Evolutionary conservation across 2,329 filamentous ascomycete species (phyloP).

Genomic region (Paecilomyces niveus): DNA sequence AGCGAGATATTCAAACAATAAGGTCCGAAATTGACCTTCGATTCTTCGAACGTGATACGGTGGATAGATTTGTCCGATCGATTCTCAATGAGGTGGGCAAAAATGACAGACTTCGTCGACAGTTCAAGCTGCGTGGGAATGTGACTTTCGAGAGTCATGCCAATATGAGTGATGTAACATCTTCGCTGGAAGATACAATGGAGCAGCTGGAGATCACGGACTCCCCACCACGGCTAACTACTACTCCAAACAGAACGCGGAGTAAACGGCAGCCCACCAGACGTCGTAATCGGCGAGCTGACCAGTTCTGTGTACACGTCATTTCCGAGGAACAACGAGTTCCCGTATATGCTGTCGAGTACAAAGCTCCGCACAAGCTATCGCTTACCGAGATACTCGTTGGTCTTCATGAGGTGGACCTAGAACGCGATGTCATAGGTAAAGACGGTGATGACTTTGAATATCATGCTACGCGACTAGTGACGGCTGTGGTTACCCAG

Average conservation of each 20-base stretch:
- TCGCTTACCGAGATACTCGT: slow-evolving; percentile 15
- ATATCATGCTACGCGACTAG: slow-evolving; percentile 16
- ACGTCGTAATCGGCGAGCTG: slow-evolving; percentile 4
- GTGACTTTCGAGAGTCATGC: slow-evolving; percentile 11
- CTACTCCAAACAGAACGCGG: no score
- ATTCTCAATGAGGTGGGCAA: slow-evolving; percentile 11
- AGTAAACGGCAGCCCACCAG: no score
- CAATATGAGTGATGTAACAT: slow-evolving; percentile 4
- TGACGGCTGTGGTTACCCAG: slow-evolving; percentile 19
- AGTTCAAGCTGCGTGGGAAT: slow-evolving; percentile 10
- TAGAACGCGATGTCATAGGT: slow-evolving; percentile 16
- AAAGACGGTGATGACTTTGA: slow-evolving; percentile 17
- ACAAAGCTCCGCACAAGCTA: slow-evolving; percentile 20
- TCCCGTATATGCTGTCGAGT: slow-evolving; percentile 18
- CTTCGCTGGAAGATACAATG: no score
- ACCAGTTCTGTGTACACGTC: slow-evolving; percentile 18
- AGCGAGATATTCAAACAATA: slow-evolving; percentile 11
- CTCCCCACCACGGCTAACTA: no score
- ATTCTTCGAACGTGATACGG: slow-evolving; percentile 17
- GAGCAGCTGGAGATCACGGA: no score
- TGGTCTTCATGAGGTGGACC: slow-evolving; percentile 18
- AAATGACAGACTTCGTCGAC: slow-evolving; percentile 9
- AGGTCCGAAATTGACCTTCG: slow-evolving; percentile 15
- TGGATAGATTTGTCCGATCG: slow-evolving; percentile 17
- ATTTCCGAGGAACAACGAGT: slow-evolving; percentile 11